phyloP scores from a whole-genome alignment of 306 rosid species.

The Malus sieversii region DNA sequence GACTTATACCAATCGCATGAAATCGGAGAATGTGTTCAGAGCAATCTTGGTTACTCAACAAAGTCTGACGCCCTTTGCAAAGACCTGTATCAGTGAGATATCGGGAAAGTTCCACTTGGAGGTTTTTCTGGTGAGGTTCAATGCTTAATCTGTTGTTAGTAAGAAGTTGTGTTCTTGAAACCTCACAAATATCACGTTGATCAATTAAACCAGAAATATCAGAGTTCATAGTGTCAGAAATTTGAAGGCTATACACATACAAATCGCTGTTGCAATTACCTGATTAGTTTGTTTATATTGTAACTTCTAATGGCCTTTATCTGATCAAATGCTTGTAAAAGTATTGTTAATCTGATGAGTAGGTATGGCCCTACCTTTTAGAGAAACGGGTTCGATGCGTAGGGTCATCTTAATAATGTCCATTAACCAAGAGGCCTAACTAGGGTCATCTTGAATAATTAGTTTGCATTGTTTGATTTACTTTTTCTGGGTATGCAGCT shows the following conservation, averaged over 20 bases:
- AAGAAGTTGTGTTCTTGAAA: neutral
- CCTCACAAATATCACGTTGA: neutral
- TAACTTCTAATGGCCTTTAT: neutral
- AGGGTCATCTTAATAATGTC: neutral
- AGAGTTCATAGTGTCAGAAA: neutral
- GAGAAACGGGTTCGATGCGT: neutral
- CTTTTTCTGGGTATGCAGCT: neutral
- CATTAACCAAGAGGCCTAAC: neutral
- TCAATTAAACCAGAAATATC: neutral
- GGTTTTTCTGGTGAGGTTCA: constrained; percentile 62
- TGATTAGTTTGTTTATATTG: neutral
- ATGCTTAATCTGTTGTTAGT: neutral
- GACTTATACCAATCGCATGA: constrained; percentile 57
- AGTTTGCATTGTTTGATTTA: neutral
- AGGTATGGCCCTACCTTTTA: neutral
- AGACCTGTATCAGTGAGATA: constrained; percentile 32
- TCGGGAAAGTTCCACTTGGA: constrained; percentile 53
- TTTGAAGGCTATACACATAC: neutral
- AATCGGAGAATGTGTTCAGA: constrained; percentile 50
- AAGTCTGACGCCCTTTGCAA: constrained; percentile 51
- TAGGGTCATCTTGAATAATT: neutral
- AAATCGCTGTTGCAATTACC: neutral
- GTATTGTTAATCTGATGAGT: neutral
- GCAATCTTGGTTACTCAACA: constrained; percentile 59
- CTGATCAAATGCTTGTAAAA: neutral